These are phyloP conservation scores for Pogostemon cablin DNA, from an alignment of 257 asterid species.

Conservation along the genomic window DNA sequence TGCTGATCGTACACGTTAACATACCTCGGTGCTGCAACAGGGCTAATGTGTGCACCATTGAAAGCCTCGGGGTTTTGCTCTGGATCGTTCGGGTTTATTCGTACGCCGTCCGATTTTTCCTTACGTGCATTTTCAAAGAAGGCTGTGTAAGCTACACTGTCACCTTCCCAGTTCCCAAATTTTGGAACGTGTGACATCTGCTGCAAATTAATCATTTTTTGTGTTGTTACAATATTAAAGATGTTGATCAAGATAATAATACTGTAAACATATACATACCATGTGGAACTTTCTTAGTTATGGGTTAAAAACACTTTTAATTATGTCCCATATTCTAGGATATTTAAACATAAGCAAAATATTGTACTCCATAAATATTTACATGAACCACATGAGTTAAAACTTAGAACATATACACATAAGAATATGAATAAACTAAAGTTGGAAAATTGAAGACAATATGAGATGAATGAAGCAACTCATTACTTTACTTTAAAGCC, in stretches of 20 bases:
- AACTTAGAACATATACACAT: too few relatives aligned
- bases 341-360: too few relatives aligned
- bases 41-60: conserved; percentile 16
- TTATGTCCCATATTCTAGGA: too few relatives aligned
- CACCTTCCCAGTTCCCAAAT: conserved; percentile 82
- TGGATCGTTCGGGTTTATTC: conserved; percentile 80
- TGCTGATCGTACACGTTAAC: conserved; percentile 35
- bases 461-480: conserved; percentile 2
- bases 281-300: too few relatives aligned
- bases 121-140: conserved; percentile 74
- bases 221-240: not conserved
- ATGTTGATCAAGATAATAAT: too few relatives aligned
- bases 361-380: not conserved
- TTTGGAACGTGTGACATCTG: conserved; percentile 66
- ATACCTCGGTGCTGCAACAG: conserved; percentile 20
- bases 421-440: not conserved
- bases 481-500: conserved; percentile 5
- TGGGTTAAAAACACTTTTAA: too few relatives aligned
- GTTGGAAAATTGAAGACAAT: not conserved
- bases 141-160: conserved; percentile 70
- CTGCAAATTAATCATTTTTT: conserved; percentile 29
- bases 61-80: conserved; percentile 77
- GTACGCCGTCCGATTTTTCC: conserved; percentile 46
- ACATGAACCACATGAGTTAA: too few relatives aligned
- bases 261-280: too few relatives aligned